A percentile compares a stretch with the other conserved stretches of the same genome.
Conservation (phyloP, 768 basidiomycete genomes). For the Lyophyllum shimeji region DNA sequence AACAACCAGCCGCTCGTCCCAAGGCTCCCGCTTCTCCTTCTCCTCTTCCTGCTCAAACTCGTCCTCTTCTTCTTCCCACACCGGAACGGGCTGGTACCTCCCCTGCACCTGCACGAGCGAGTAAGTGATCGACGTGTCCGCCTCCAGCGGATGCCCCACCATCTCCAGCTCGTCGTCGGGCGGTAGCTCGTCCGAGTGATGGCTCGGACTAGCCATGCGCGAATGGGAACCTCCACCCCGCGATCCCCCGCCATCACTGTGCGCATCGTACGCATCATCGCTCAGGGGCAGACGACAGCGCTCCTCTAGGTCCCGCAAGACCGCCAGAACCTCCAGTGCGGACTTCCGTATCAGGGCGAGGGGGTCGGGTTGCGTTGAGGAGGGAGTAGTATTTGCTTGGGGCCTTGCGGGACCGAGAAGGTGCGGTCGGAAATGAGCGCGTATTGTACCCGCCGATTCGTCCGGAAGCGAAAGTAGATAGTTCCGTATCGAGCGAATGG, state of each 20-base stretch:
- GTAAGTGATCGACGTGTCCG: slow-evolving; percentile 65
- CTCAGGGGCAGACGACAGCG: slow-evolving; percentile 68
- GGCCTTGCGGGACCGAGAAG: slow-evolving; percentile 40
- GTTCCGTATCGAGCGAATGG: slow-evolving; percentile 81
- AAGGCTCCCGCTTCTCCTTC: slow-evolving; percentile 65
- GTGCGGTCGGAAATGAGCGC: slow-evolving; percentile 57
- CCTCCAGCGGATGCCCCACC: slow-evolving; percentile 37
- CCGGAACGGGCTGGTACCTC: slow-evolving; percentile 60
- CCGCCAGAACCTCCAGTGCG: slow-evolving; percentile 81
- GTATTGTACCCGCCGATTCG: slow-evolving; percentile 58
- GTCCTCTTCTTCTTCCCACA: slow-evolving; percentile 79
- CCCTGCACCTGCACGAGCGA: slow-evolving; percentile 72
- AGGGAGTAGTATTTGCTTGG: slow-evolving; percentile 30
- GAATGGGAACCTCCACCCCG: slow-evolving; percentile 34
- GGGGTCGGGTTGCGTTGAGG: slow-evolving; percentile 48
- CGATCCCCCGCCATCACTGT: slow-evolving; percentile 63
- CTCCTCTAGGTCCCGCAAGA: slow-evolving; percentile 82
- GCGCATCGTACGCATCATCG: slow-evolving; percentile 82
- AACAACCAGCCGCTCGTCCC: slow-evolving; percentile 81
- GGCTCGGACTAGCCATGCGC: slow-evolving; percentile 42
- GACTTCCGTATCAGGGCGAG: slow-evolving; percentile 69
- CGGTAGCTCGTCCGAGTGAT: slow-evolving; percentile 30
- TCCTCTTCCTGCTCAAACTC: slow-evolving; percentile 28
- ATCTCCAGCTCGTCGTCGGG: slow-evolving; percentile 36
- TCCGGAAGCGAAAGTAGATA: slow-evolving; percentile 83